Percentiles rank a stretch among this genome's conserved stretches.
These are phyloP conservation scores for Phallus indusiatus DNA, from an alignment of 768 basidiomycete genomes.

Conservation along the genomic window DNA sequence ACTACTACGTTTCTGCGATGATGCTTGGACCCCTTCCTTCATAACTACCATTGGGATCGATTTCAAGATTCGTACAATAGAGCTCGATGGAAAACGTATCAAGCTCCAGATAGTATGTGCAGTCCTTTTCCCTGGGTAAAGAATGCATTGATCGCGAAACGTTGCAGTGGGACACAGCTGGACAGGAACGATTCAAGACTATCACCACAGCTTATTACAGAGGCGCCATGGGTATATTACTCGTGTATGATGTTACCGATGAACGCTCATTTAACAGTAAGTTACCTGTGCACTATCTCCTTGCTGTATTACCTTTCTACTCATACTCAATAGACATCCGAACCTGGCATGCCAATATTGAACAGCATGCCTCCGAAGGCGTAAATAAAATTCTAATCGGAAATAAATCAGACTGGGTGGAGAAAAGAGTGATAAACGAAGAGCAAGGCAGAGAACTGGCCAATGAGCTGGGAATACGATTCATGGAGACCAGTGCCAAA, in stretches of 20 bases:
- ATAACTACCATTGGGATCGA: constrained; percentile 99
- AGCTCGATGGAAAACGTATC: constrained; percentile 94
- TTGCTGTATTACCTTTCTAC: constrained; percentile 12
- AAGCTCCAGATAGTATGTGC: constrained; percentile 93
- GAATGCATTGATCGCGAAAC: background rate
- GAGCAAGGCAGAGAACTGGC: constrained; percentile 91
- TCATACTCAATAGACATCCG: constrained; percentile 72
- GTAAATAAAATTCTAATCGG: constrained; percentile 99
- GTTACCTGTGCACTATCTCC: constrained; percentile 25
- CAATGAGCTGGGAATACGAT: constrained; percentile 87
- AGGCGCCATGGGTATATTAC: constrained; percentile 95
- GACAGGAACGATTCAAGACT: constrained; percentile 96
- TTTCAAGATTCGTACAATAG: constrained; percentile 99
- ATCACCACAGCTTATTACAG: constrained; percentile 99
- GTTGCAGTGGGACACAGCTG: constrained; percentile 93
- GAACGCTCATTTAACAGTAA: constrained; percentile 91
- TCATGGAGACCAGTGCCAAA: constrained; percentile 98
- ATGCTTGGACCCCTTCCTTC: constrained; percentile 98
- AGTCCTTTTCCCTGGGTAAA: background rate
- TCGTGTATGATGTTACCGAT: constrained; percentile 98
- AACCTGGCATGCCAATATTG: constrained; percentile 96
- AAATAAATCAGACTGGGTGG: constrained; percentile 98
- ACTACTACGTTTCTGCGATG: constrained; percentile 96
- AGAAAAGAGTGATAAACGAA: constrained; percentile 86
- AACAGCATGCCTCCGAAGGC: constrained; percentile 96